Evolutionary conservation across 495 filamentous ascomycete species (phyloP), one percentile per base, ranked within the genome.

Genomic region (Peziza echinospora): DNA sequence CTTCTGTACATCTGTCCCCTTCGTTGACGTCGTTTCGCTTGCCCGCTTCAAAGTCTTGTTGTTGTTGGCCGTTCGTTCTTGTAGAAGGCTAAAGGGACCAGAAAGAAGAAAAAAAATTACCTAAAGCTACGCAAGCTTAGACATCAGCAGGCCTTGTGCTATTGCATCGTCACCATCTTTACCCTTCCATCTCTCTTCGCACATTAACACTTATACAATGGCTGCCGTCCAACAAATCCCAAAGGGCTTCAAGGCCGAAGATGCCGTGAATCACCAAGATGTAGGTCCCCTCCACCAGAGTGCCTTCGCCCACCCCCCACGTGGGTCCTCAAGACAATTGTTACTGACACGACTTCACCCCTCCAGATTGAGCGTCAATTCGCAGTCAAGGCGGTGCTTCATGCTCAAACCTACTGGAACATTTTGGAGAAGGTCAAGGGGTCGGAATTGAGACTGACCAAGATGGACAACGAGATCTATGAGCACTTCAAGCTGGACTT

Each of bases 321-420:
- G 21, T 34, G 5, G n/a, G 3, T n/a, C 26, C 26, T 34, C 8
- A 34, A 34, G 26, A 34, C 8, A 34, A 8, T 34, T 34, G 26
- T 8, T 21, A 22, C 28, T 34, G 42, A 22, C 28, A 44, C 11
- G 7, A 21, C n/a, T 41, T 26, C 47, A 45, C 56, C 46, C 26
- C 23, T 7, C 44, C 49, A 97, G 84, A 93, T 97, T 60, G 89
- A 99, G 73, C 94, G 93, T 71, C 91, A 96, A 64, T 99, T 99
- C 56, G 89, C 91, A 26, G 89, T 99, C 54, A 96, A 96, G 71
- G 82, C 76, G 41, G 91, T 99, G 10, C 81, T 93, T 63, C 89
- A 96, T 61, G 79, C 96, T 65, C 73, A 78, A 60, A 94, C 86
- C 41, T 99, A 94, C 70, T 99, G 87, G 87, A 65, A 76, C 21